Evolutionary conservation across 2,329 filamentous ascomycete species (phyloP).

Genomic region (Nemania sp.): DNA sequence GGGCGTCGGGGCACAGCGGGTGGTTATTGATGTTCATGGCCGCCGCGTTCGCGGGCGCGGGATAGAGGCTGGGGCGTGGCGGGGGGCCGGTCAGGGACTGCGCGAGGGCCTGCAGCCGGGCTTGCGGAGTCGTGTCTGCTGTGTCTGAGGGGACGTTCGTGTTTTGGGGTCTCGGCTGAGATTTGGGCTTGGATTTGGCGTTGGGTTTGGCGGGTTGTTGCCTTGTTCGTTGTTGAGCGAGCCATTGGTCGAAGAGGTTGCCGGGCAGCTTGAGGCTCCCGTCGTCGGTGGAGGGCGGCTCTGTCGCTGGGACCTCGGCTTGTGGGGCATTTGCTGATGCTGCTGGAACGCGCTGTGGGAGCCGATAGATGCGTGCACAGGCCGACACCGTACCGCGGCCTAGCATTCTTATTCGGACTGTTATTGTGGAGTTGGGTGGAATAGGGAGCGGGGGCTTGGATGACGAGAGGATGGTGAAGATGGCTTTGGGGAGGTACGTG

Average conservation of each 20-base stretch:
- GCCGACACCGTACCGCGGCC: slow-evolving; percentile 70
- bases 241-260: slow-evolving; percentile 71
- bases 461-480: slow-evolving; percentile 43
- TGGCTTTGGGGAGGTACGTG: slow-evolving; percentile 46
- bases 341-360: slow-evolving; percentile 55
- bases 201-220: slow-evolving; percentile 26
- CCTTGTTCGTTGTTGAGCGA: slow-evolving; percentile 51
- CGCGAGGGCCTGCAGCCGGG: slow-evolving; percentile 51
- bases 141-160: background rate
- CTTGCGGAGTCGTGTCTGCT: slow-evolving; percentile 36
- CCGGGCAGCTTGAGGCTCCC: slow-evolving; percentile 43
- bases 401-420: slow-evolving; percentile 69
- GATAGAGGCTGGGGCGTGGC: slow-evolving; percentile 42
- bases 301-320: slow-evolving; percentile 53
- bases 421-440: slow-evolving; percentile 53
- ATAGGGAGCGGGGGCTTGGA: slow-evolving; percentile 30
- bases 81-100: slow-evolving; percentile 50
- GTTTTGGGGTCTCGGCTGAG: slow-evolving; percentile 22
- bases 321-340: slow-evolving; percentile 26
- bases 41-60: slow-evolving; percentile 44
- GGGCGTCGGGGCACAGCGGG: slow-evolving; percentile 70
- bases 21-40: slow-evolving; percentile 52
- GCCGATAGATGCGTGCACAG: slow-evolving; percentile 83
- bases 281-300: slow-evolving; percentile 37
- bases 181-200: slow-evolving; percentile 26